Evolutionary conservation across 495 filamentous ascomycete species (phyloP), one percentile per base, ranked within the genome.

Genomic region (Talaromyces adpressus): DNA sequence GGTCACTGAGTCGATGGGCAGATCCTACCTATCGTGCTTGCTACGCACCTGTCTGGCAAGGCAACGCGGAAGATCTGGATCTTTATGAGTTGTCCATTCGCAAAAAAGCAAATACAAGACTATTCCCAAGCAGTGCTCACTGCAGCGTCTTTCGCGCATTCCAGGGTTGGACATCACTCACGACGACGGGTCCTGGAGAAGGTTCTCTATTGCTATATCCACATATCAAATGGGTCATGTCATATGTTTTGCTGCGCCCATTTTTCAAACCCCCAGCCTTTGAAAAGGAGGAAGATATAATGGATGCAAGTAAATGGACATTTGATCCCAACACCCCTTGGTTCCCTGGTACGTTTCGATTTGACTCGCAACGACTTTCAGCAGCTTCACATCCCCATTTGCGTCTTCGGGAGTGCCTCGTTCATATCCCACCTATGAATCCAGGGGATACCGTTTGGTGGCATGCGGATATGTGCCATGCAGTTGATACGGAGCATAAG

Each of bases 311-410:
- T 20, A 32, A 59, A 39, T 59, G 57, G 57, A 41, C 32, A 20
- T 59, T 34, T 22, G 57, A 34, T 59, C 29, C 57, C 7, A 14
- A 32, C 57, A 39, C n/a, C 20, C n/a, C 29, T 18, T 62, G 91
- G 91, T 69, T 85, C 90, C 62, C 95, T 94, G 68, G 90, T 94
- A 23, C 87, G 90, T 0, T 81, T 36, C 32, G 32, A 36, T 36
- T 36, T 36, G 32, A 36, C 9, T 36, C 32, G 32, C 32, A 36
- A 12, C 32, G 32, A 36, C 32, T 36, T 36, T 12, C 32, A 36
- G 32, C 32, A 11, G 8, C 32, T 73, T 0, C 79, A 76, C 62
- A 77, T 74, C 59, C 72, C 84, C 22, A 69, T 79, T n/a, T 68
- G 83, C n/a, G 81, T 82, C 3, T 65, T 75, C 6, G 82, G 79